Evolutionary conservation across 148 eudicot species (phyloP), one percentile per base, ranked within the genome.

Genomic region (Rhododendron mucronatum): DNA sequence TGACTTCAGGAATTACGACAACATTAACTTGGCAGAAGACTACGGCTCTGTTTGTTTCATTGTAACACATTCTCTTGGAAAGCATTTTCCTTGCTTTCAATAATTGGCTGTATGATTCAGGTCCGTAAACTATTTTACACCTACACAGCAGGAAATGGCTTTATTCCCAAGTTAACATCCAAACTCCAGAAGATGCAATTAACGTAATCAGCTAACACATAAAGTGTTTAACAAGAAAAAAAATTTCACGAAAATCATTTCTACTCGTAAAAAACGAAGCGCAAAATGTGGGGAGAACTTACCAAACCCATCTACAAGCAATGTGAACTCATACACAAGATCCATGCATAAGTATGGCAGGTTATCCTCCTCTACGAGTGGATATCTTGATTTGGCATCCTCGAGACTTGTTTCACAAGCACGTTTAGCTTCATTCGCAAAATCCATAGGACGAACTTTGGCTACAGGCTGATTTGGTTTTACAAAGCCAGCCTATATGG

Each of bases 251-350:
- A 7, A 13, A 3, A 28, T 7, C 44, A 21, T 33, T 50, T 45
- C 18, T 23, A 28, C 18, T 13, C 41, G 35, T 30, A 71, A 14
- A 9, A 33, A 71, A 71, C 2, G 21, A 14, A 33, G 76, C 20
- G 20, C 39, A 71, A 47, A 57, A 73, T 21, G 4, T 5, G 23
- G 75, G 45, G 28, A 75, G 14, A 80, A 89, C 99, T 93, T 88
- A 97, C 99, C 99, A 85, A 97, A 95, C 88, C 99, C 99, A 84
- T 93, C 89, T 21, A 95, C 95, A 48, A 97, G 99, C 91, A 97
- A 85, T 11, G 98, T 93, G 90, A 83, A 94, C 88, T 97, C 95
- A 81, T 97, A 97, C 30, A 93, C 93, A 79, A 97, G 98, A 92
- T 95, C 99, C 98, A 97, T 93, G 91, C 99, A 97, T 50, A 97